Evolutionary conservation across 2,329 filamentous ascomycete genomes (phyloP).

Genomic region (Epichloe baconii): DNA sequence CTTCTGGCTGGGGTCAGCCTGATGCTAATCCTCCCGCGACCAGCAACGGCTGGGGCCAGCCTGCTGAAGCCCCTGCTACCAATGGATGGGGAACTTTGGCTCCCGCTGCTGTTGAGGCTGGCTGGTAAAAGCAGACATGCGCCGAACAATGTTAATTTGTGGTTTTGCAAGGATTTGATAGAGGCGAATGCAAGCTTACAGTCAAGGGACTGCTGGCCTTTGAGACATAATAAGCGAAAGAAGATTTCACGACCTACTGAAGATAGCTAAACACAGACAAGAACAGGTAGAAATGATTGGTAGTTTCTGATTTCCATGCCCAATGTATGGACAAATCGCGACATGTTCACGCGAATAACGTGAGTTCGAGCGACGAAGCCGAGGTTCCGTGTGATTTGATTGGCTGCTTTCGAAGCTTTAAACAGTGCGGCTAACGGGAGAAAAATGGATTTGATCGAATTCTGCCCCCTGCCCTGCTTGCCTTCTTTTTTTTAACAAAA

Average conservation of each 20-base stretch:
- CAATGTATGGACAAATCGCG: background rate
- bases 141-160: background rate
- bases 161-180: background rate
- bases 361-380: background rate
- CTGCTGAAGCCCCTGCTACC: background rate
- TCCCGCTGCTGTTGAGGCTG: background rate
- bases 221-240: background rate
- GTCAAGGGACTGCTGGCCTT: background rate
- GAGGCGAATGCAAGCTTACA: background rate
- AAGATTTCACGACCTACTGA: background rate
- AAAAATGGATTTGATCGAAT: background rate
- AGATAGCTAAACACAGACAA: background rate
- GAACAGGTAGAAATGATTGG: background rate
- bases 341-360: background rate
- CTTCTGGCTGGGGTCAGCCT: conserved; percentile 6
- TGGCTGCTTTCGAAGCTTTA: too few relatives aligned
- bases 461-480: background rate
- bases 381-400: too few relatives aligned
- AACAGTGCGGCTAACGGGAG: too few relatives aligned
- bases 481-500: too few relatives aligned
- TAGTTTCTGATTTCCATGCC: background rate
- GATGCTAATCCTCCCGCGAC: background rate
- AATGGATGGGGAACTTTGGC: background rate
- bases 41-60: background rate
- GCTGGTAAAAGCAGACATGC: background rate